phyloP scores from a whole-genome alignment of 768 basidiomycete species.

The Lyophyllum atratum region DNA sequence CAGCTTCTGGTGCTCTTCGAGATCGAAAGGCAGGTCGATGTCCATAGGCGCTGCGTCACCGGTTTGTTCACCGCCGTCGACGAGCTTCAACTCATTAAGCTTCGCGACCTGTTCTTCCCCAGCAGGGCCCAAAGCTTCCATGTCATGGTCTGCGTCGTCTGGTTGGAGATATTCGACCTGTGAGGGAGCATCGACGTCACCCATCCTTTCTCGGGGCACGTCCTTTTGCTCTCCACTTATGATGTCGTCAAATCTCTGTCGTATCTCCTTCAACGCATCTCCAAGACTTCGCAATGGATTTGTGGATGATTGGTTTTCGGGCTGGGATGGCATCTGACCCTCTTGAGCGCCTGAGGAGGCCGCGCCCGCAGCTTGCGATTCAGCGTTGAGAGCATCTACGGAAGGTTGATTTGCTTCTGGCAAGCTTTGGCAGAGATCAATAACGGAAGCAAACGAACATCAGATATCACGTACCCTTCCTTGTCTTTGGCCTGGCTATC shows the following conservation, averaged over 20 bases:
- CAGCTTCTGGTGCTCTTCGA: constrained; percentile 28
- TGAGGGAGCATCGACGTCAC: constrained; percentile 39
- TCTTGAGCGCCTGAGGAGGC: constrained; percentile 45
- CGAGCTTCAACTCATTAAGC: constrained; percentile 76
- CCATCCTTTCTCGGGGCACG: constrained; percentile 33
- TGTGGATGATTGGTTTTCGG: constrained; percentile 35
- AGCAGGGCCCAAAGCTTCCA: constrained; percentile 90
- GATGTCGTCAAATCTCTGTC: constrained; percentile 84
- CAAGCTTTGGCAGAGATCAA: constrained; percentile 14
- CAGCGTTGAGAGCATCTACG: constrained; percentile 16
- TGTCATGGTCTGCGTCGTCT: constrained; percentile 66
- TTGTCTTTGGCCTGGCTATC: constrained; percentile 30
- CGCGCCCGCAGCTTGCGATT: constrained; percentile 31
- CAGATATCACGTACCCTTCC: constrained; percentile 30
- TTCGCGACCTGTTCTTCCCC: constrained; percentile 82
- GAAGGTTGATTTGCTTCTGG: constrained; percentile 20
- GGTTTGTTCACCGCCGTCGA: constrained; percentile 53
- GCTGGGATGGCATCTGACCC: constrained; percentile 41
- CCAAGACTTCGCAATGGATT: constrained; percentile 81
- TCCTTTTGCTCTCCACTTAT: constrained; percentile 42
- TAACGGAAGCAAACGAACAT: not conserved
- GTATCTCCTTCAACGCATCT: constrained; percentile 80
- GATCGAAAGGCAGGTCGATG: constrained; percentile 32
- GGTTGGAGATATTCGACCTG: constrained; percentile 79
- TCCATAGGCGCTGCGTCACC: constrained; percentile 50